These are phyloP conservation scores for Paramecium caudatum DNA, from an alignment of 73 alveolate genomes.

Conservation along the genomic window DNA sequence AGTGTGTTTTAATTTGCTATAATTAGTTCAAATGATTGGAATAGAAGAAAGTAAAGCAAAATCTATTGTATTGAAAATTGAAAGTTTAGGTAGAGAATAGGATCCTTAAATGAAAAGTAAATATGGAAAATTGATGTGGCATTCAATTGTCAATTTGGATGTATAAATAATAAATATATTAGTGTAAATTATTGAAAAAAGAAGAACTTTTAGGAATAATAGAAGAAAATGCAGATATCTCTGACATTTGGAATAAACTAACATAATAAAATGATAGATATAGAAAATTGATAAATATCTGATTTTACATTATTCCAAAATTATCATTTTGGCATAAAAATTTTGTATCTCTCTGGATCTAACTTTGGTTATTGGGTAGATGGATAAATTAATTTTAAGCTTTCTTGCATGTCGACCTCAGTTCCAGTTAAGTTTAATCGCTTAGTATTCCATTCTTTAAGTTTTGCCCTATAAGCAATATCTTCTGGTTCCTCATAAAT, in stretches of 20 bases:
- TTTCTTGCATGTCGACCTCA: conserved; percentile 17
- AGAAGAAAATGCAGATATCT: conserved; percentile 17
- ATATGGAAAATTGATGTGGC: conserved; percentile 63
- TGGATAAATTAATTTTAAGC: conserved; percentile 20
- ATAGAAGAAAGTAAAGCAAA: conserved; percentile 33
- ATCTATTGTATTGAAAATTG: conserved; percentile 11
- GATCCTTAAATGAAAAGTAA: conserved; percentile 50
- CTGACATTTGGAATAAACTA: conserved; percentile 5
- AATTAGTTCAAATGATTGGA: conserved; percentile 16
- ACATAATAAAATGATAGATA: conserved; percentile 6
- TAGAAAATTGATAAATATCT: conserved; percentile 31
- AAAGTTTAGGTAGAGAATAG: conserved; percentile 45
- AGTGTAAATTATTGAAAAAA: conserved; percentile 15
- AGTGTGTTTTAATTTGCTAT: conserved; percentile 43
- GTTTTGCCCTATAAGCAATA: neutral
- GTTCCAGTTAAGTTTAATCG: conserved; percentile 19
- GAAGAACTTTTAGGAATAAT: conserved; percentile 29
- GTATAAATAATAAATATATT: neutral
- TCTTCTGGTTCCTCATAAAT: conserved; percentile 11
- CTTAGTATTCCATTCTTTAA: neutral
- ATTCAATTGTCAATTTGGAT: conserved; percentile 10
- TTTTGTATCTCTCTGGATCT: conserved; percentile 23
- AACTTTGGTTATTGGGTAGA: neutral
- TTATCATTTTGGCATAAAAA: neutral
- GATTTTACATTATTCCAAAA: conserved; percentile 22